Conservation (phyloP, 2,329 filamentous ascomycete genomes). For the Exophiala lecanii-corni region DNA sequence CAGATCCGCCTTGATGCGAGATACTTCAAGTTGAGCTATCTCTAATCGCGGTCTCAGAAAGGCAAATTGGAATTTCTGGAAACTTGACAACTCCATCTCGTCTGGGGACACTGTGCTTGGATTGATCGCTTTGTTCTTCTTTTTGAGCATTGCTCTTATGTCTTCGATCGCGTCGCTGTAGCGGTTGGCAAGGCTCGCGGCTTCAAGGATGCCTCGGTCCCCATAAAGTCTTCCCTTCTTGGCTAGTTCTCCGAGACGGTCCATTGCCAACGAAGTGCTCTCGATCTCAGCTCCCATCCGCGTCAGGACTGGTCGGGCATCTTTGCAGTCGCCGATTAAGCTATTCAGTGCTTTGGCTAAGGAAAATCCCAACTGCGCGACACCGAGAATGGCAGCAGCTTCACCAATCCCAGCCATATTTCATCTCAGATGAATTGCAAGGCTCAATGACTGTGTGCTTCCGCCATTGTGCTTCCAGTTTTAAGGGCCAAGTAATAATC, state of each 20-base stretch:
- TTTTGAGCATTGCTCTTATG: slow-evolving; percentile 1
- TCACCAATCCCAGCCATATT: slow-evolving; percentile 8
- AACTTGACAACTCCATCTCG: slow-evolving; percentile 4
- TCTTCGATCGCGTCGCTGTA: slow-evolving; percentile 1
- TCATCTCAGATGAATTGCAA: neutral
- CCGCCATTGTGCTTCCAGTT: no score
- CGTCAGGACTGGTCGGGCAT: neutral
- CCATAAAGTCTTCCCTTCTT: slow-evolving; percentile 1
- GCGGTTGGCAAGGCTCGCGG: neutral
- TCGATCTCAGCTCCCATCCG: slow-evolving; percentile 6
- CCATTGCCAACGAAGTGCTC: slow-evolving; percentile 2
- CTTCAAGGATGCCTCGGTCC: slow-evolving; percentile 2
- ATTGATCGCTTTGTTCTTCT: slow-evolving; percentile 1
- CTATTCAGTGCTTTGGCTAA: slow-evolving; percentile 3
- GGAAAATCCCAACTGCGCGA: slow-evolving; percentile 5
- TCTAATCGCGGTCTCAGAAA: slow-evolving; percentile 3
- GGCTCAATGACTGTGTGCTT: no score
- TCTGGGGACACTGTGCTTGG: neutral
- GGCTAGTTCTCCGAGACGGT: slow-evolving; percentile 5
- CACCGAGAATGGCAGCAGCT: slow-evolving; percentile 3
- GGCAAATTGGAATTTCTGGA: slow-evolving; percentile 1
- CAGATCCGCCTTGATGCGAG: neutral
- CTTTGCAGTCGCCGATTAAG: slow-evolving; percentile 7
- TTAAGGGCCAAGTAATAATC: no score
- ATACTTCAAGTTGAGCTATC: slow-evolving; percentile 1